Evolutionary conservation across 176 grass and related monocot genomes (phyloP).

Genomic region (Carex parvula): DNA sequence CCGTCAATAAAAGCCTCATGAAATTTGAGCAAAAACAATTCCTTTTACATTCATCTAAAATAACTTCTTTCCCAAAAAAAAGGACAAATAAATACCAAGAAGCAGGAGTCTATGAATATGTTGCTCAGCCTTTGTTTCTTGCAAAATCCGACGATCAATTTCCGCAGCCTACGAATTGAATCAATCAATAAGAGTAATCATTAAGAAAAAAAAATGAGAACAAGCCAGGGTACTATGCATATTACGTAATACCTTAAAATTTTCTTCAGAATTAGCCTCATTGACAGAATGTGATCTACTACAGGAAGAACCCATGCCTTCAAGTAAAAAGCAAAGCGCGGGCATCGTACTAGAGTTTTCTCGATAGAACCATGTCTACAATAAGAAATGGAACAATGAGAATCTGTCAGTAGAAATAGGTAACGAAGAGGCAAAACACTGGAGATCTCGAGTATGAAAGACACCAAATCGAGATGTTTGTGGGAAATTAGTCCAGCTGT

Average conservation of each 20-base stretch:
- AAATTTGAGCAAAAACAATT: not conserved
- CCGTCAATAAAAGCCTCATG: not conserved
- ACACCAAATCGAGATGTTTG: slow-evolving; percentile 1
- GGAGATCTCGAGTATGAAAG: not conserved
- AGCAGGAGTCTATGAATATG: slow-evolving; percentile 93
- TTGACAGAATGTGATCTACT: slow-evolving; percentile 73
- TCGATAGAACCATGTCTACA: slow-evolving; percentile 37
- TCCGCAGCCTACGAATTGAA: slow-evolving; percentile 54
- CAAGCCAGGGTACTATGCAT: not conserved
- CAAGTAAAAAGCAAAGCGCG: slow-evolving; percentile 48
- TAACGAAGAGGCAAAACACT: not conserved
- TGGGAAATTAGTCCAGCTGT: not conserved
- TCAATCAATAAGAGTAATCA: not conserved
- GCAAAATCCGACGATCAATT: slow-evolving; percentile 71
- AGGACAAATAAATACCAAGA: slow-evolving; percentile 49
- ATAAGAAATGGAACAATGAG: not conserved
- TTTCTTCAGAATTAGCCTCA: slow-evolving; percentile 62
- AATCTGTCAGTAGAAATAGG: not conserved
- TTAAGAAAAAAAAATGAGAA: not conserved
- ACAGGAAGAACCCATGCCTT: slow-evolving; percentile 92
- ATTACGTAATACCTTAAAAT: slow-evolving; percentile 44
- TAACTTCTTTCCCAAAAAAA: not conserved
- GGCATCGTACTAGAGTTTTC: slow-evolving; percentile 46
- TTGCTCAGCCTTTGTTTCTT: slow-evolving; percentile 88
- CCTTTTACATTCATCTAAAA: slow-evolving; percentile 5